Conservation (phyloP, 2,329 filamentous ascomycete species). For the Arthrocladium fulminans region DNA sequence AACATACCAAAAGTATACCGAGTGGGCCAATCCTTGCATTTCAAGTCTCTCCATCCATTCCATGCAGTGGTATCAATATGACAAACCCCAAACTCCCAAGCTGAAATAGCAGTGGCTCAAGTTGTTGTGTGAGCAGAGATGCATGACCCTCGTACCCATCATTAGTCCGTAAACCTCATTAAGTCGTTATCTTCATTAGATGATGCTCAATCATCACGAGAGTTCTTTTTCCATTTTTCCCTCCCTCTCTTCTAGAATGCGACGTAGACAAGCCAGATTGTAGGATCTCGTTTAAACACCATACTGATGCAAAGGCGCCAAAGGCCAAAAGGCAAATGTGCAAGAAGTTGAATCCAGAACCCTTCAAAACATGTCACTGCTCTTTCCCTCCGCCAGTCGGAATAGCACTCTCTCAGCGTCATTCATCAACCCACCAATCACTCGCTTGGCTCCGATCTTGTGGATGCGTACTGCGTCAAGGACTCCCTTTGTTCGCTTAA, state of each 20-base stretch:
- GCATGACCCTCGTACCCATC: background rate
- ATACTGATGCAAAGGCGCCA: background rate
- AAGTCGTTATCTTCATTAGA: background rate
- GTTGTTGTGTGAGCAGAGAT: background rate
- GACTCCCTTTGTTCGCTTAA: slow-evolving; percentile 24
- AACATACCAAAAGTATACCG: no score
- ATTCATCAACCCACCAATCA: slow-evolving; percentile 29
- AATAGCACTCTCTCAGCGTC: slow-evolving; percentile 28
- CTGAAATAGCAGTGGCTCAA: no score
- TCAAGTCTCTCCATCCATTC: no score
- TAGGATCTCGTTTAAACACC: background rate
- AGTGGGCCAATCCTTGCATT: no score
- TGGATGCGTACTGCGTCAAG: slow-evolving; percentile 26
- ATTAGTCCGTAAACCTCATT: background rate
- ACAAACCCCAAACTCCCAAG: background rate
- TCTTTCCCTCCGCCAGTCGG: slow-evolving; percentile 25
- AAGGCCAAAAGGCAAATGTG: background rate
- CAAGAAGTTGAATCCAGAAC: background rate
- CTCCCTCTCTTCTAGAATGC: background rate
- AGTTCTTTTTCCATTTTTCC: background rate
- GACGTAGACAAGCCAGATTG: background rate
- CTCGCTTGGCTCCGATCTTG: slow-evolving; percentile 20
- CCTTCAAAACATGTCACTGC: slow-evolving; percentile 9
- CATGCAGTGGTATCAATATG: background rate
- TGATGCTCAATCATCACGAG: background rate